phyloP scores from a whole-genome alignment of 179 eudicot species.

The Monotropa hypopitys region DNA sequence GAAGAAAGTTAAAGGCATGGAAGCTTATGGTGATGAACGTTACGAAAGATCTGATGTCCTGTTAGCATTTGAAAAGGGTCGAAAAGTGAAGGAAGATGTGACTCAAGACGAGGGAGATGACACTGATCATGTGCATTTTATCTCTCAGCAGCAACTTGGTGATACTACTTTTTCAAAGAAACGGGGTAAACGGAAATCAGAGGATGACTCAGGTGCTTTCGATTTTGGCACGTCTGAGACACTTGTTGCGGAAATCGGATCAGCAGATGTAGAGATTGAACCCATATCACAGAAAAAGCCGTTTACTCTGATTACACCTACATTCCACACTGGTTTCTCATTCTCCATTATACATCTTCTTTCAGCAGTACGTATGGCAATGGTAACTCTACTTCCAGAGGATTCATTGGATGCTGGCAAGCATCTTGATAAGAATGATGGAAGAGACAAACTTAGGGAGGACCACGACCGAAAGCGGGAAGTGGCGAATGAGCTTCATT shows the following conservation, averaged over 20 bases:
- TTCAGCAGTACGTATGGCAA: conserved; percentile 75
- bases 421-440: conserved; percentile 25
- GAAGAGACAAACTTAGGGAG: conserved; percentile 10
- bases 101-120: conserved; percentile 29
- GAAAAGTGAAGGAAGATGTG: conserved; percentile 34
- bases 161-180: conserved; percentile 34
- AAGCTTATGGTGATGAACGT: conserved; percentile 15
- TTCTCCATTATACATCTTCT: conserved; percentile 80
- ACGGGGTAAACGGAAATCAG: conserved; percentile 45
- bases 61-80: conserved; percentile 37
- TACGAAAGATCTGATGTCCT: conserved; percentile 29
- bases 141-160: conserved; percentile 25
- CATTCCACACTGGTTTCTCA: conserved; percentile 57
- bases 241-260: conserved; percentile 29
- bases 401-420: conserved; percentile 29
- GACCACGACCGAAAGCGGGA: conserved; percentile 25
- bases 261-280: conserved; percentile 46
- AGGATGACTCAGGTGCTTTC: conserved; percentile 27
- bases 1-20: conserved; percentile 26
- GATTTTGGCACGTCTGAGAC: conserved; percentile 35
- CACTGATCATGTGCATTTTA: conserved; percentile 25
- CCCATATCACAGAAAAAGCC: conserved; percentile 39
- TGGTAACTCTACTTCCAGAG: conserved; percentile 41
- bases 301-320: conserved; percentile 40
- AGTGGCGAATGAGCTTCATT: conserved; percentile 20